Evolutionary conservation across 441 rosid species (phyloP).

Genomic region (Capsella rubella): DNA sequence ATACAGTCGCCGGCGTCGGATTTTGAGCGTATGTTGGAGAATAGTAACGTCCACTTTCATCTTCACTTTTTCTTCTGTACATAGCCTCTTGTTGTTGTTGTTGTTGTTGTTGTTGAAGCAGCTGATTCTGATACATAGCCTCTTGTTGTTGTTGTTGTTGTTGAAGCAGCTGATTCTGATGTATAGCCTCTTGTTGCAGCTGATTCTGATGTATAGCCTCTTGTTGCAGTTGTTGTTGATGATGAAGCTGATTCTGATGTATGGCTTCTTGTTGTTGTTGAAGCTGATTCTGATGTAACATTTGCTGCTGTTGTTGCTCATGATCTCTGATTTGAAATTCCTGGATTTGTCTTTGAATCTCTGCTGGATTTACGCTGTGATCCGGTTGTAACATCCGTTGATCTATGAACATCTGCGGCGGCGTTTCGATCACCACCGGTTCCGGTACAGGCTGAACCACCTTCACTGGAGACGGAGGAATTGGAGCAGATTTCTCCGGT

Average conservation of each 20-base stretch:
- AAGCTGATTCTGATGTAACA: constrained; percentile 30
- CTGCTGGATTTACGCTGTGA: constrained; percentile 51
- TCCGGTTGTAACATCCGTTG: constrained; percentile 61
- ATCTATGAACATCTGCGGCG: constrained; percentile 41
- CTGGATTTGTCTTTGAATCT: constrained; percentile 61
- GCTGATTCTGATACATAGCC: constrained; percentile 14
- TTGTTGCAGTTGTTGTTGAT: constrained; percentile 39
- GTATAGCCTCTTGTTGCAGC: constrained; percentile 37
- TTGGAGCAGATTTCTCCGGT: constrained; percentile 56
- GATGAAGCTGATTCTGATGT: constrained; percentile 18
- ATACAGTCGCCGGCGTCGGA: constrained; percentile 24
- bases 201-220: constrained; percentile 37
- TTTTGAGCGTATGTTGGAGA: constrained; percentile 62
- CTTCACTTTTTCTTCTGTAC: constrained; percentile 62
- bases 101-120: constrained; percentile 14
- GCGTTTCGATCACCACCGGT: constrained; percentile 34
- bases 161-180: constrained; percentile 15
- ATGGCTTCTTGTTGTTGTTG: constrained; percentile 51
- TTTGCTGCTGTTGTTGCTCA: constrained; percentile 54
- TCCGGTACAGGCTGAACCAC: constrained; percentile 36
- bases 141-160: constrained; percentile 38
- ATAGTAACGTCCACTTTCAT: constrained; percentile 52
- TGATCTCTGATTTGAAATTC: constrained; percentile 74
- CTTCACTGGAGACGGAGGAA: constrained; percentile 41
- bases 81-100: constrained; percentile 45